Base-by-base conservation (phyloP, 2,329 filamentous ascomycete genomes). In the Apiospora arundinis region DNA sequence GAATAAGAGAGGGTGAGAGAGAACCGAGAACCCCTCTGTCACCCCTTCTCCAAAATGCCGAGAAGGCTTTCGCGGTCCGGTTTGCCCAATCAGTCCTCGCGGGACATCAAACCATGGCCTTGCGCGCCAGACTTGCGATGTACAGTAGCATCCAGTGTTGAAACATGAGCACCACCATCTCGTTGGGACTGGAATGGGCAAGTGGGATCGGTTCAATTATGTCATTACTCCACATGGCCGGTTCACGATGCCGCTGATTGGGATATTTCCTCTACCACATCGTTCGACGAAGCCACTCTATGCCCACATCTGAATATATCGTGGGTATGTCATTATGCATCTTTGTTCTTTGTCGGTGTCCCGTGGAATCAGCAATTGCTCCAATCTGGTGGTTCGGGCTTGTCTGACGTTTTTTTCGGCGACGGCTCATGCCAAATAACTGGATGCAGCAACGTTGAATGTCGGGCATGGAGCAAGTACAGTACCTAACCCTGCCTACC, bases 201-300 rank as follows among this genome's bases (percentile, higher is more conserved):
- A 56, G 25, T 56, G 49, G 49, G 25, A 56, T 40, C 56, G 28
- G 37, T 63, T n/a, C 66, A 68, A 68, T 48, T 68, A 68, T 68
- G 66, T 68, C 66, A 68, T 68, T n/a, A 48, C 32, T 68, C 66
- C 66, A 68, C 66, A 48, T 48, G 66, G 44, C 42, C 66, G 25
- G 25, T 45, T 48, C 32, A 23, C 66, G 23, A 63, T 37, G 56
- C 56, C 56, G 56, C 21, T 63, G 56, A 63, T 63, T 63, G 56
- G 56, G 56, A 63, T 63, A 4, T 40, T 3, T 14, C 8, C 8
- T 40, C 21, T 4, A 45, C 9, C 56, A 40, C 56, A 63, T 37
- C 32, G 28, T 63, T 40, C 56, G 28, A 63, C 56, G 56, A 40
- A 40, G 18, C 52, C 52, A 63, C 56, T 63, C 21, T n/a, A 40